These are phyloP conservation scores for Tylopilus sp. DNA, from an alignment of 768 basidiomycete genomes.

Conservation along the genomic window DNA sequence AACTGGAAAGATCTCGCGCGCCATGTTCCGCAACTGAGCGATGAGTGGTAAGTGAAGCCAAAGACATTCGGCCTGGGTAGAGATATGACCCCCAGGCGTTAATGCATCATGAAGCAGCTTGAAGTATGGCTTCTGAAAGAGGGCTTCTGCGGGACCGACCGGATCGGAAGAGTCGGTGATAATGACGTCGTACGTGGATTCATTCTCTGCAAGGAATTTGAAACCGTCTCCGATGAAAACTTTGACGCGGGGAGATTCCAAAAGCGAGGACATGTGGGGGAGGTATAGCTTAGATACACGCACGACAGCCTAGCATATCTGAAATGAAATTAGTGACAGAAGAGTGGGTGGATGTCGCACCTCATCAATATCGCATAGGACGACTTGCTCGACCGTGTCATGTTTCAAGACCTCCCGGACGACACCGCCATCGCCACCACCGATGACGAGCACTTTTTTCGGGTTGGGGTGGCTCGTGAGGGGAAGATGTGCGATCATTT, in stretches of 20 bases:
- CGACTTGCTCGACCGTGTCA: slow-evolving; percentile 83
- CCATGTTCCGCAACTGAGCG: slow-evolving; percentile 64
- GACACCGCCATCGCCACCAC: slow-evolving; percentile 97
- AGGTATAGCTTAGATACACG: slow-evolving; percentile 92
- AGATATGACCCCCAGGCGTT: slow-evolving; percentile 85
- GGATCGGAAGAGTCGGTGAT: slow-evolving; percentile 99
- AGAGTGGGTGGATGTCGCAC: slow-evolving; percentile 33
- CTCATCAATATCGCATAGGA: slow-evolving; percentile 98
- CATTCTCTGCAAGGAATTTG: slow-evolving; percentile 90
- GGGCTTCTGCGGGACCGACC: slow-evolving; percentile 88
- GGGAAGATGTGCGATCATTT: slow-evolving; percentile 99
- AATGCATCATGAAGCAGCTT: slow-evolving; percentile 89
- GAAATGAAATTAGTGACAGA: not conserved
- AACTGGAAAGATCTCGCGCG: slow-evolving; percentile 70
- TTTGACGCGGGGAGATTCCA: slow-evolving; percentile 74
- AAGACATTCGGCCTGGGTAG: slow-evolving; percentile 92
- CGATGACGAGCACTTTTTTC: slow-evolving; percentile 93
- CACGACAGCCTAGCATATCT: slow-evolving; percentile 68
- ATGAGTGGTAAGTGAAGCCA: slow-evolving; percentile 95
- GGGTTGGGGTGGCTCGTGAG: slow-evolving; percentile 95
- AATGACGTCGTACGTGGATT: slow-evolving; percentile 90
- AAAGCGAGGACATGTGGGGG: slow-evolving; percentile 88
- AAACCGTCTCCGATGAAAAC: slow-evolving; percentile 94
- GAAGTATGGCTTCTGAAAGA: slow-evolving; percentile 98
- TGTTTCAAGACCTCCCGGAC: slow-evolving; percentile 97